phyloP scores from a whole-genome alignment of 257 asterid genomes.

The Solanum chiquidenum region DNA sequence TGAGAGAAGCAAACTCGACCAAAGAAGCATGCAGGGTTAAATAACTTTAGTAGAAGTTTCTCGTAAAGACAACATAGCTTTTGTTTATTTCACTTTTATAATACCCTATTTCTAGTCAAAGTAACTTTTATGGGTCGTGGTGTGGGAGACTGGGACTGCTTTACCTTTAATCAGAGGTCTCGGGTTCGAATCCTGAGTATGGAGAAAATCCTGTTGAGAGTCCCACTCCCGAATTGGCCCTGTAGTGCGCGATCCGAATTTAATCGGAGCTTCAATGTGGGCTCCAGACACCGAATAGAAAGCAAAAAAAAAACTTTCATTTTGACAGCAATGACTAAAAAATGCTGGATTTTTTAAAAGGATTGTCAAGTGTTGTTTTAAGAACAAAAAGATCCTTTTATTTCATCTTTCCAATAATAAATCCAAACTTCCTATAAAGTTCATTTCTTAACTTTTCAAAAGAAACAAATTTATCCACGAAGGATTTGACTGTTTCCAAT shows the following conservation, averaged over 20 bases:
- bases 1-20: no score
- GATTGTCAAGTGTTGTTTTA: no score
- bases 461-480: not conserved
- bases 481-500: not conserved
- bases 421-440: not conserved
- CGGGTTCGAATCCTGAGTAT: rapidly evolving
- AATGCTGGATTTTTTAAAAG: no score
- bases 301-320: not conserved
- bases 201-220: not conserved
- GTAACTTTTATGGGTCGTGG: no score
- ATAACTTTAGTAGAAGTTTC: not conserved
- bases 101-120: not conserved
- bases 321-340: no score
- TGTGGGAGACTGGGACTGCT: no score
- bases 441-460: not conserved
- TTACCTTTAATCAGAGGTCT: no score
- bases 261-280: rapidly evolving
- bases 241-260: rapidly evolving
- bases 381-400: no score
- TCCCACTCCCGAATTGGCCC: rapidly evolving
- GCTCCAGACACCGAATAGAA: rapidly evolving
- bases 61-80: not conserved
- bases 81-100: not conserved
- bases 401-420: not conserved
- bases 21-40: no score